phyloP scores from a whole-genome alignment of 2,329 filamentous ascomycete genomes.

The Fusarium piperis region DNA sequence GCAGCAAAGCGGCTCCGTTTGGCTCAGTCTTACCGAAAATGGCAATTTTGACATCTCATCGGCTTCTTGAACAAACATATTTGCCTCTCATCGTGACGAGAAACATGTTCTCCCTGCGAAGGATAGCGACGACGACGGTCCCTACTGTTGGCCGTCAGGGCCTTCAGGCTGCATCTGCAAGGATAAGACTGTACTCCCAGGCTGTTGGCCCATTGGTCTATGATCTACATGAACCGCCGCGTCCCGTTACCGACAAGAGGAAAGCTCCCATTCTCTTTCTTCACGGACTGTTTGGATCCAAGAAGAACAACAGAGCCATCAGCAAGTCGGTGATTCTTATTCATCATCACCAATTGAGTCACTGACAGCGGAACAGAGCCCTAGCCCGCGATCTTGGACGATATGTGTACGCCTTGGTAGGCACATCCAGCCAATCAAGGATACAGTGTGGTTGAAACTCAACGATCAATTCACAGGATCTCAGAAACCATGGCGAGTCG shows the following conservation, averaged over 20 bases:
- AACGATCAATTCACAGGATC: slow-evolving; percentile 65
- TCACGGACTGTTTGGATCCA: slow-evolving; percentile 93
- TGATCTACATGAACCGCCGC: slow-evolving; percentile 71
- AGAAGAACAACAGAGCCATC: slow-evolving; percentile 93
- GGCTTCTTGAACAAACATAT: slow-evolving; percentile 21
- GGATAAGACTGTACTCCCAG: slow-evolving; percentile 33
- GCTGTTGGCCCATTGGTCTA: slow-evolving; percentile 61
- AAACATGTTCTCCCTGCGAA: slow-evolving; percentile 31
- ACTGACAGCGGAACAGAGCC: slow-evolving; percentile 60
- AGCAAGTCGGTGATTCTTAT: slow-evolving; percentile 76
- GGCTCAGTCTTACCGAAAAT: slow-evolving; percentile 24
- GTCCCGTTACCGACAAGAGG: slow-evolving; percentile 50
- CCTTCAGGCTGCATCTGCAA: not conserved
- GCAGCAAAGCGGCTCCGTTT: slow-evolving; percentile 30
- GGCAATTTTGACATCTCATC: slow-evolving; percentile 34
- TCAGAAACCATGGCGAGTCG: slow-evolving; percentile 93
- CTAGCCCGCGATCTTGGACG: slow-evolving; percentile 83
- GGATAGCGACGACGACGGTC: slow-evolving; percentile 11
- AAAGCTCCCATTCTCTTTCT: slow-evolving; percentile 81
- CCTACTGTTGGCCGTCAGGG: slow-evolving; percentile 5
- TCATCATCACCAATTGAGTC: rapidly evolving
- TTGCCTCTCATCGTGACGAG: slow-evolving; percentile 2
- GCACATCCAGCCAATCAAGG: slow-evolving; percentile 19
- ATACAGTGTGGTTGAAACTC: slow-evolving; percentile 15
- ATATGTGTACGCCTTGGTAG: slow-evolving; percentile 83